These are phyloP conservation scores for Candida andamanensis DNA, from an alignment of 805 yeast genomes.

Conservation along the genomic window DNA sequence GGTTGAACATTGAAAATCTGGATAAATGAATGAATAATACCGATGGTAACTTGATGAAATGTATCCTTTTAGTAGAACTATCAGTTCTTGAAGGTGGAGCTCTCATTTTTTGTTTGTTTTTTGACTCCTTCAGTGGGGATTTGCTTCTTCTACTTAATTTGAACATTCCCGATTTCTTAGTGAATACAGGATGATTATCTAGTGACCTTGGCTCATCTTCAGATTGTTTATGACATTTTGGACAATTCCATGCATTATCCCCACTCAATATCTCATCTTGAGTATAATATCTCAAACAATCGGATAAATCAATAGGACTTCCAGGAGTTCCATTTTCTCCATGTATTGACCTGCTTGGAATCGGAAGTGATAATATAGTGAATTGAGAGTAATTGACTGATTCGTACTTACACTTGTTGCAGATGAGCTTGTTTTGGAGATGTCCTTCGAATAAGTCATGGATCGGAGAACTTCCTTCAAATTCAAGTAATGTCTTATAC, in stretches of 20 bases:
- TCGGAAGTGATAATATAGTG: constrained; percentile 58
- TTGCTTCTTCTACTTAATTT: constrained; percentile 29
- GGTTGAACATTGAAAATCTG: constrained; percentile 42
- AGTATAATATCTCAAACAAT: constrained; percentile 58
- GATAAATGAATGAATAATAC: constrained; percentile 37
- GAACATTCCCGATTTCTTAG: constrained; percentile 31
- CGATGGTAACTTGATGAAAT: constrained; percentile 31
- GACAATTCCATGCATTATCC: constrained; percentile 83
- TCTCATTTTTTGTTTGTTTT: constrained; percentile 5
- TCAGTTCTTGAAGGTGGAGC: constrained; percentile 7
- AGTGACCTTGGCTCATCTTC: constrained; percentile 13
- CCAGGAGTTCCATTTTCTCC: constrained; percentile 19
- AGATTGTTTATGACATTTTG: constrained; percentile 46
- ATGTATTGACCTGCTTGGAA: constrained; percentile 46
- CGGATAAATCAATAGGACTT: constrained; percentile 44
- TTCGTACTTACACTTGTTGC: constrained; percentile 60
- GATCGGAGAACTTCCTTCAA: constrained; percentile 64
- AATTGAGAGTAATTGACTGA: constrained; percentile 59
- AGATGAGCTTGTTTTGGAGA: constrained; percentile 56
- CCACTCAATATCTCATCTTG: constrained; percentile 62
- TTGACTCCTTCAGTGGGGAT: constrained; percentile 23
- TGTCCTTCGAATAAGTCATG: constrained; percentile 70
- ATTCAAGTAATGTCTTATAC: constrained; percentile 47
- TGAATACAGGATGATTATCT: constrained; percentile 35
- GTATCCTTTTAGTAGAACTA: constrained; percentile 22